A percentile compares a stretch with the other conserved stretches of the same genome.
phyloP scores from a whole-genome alignment of 2,329 filamentous ascomycete genomes.

The Metarhizium anisopliae region DNA sequence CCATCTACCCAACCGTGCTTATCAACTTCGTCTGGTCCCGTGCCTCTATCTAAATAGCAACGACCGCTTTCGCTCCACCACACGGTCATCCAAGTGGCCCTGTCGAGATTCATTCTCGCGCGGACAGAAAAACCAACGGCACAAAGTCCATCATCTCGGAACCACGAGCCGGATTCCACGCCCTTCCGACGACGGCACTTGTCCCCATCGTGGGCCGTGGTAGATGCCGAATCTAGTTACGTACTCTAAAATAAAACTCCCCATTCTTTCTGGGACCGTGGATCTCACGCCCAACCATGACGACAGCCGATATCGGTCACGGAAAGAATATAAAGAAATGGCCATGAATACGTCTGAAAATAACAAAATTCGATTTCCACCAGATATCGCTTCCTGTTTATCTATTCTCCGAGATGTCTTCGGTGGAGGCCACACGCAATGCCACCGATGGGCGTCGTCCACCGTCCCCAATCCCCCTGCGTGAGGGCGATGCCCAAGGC shows the following conservation, averaged over 20 bases:
- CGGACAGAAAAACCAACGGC: background rate
- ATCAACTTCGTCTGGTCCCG: no score
- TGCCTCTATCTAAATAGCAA: no score
- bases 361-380: background rate
- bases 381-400: background rate
- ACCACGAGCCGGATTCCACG: background rate
- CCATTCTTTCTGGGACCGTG: background rate
- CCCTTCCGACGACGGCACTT: constrained; percentile 2
- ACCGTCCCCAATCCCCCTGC: background rate
- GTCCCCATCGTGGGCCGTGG: background rate
- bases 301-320: background rate
- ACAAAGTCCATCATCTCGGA: background rate
- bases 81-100: background rate
- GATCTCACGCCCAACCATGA: background rate
- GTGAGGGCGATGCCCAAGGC: background rate
- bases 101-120: background rate
- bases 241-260: background rate
- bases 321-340: background rate
- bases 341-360: background rate
- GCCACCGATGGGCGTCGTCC: background rate
- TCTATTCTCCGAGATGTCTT: background rate
- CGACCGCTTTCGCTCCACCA: background rate
- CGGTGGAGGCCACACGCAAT: background rate
- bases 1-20: no score
- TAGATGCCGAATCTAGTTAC: background rate